Conservation (phyloP, 2,329 filamentous ascomycete species). For the Anisogramma anomala region DNA sequence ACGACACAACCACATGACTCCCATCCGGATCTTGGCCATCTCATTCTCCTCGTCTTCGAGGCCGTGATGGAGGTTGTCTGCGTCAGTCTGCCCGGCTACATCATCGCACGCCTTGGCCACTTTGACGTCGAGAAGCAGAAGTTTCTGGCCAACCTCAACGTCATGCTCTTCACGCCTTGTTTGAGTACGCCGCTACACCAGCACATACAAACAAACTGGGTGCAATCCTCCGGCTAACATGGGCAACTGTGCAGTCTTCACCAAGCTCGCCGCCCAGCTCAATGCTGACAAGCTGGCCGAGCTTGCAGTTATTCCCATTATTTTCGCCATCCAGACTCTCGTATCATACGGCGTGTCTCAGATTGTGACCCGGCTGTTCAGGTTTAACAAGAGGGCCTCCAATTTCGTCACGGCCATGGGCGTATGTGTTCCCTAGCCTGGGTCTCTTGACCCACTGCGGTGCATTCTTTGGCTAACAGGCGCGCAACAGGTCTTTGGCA, state of each 20-base stretch:
- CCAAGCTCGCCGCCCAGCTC: conserved; percentile 88
- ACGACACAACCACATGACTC: conserved; percentile 33
- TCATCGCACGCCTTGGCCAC: conserved; percentile 78
- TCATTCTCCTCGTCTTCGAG: conserved; percentile 80
- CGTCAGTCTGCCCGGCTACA: conserved; percentile 86
- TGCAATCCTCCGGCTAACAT: conserved; percentile 15
- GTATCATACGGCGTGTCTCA: conserved; percentile 74
- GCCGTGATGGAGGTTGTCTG: conserved; percentile 92
- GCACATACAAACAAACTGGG: background rate
- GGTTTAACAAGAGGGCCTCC: conserved; percentile 71
- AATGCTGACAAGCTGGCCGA: conserved; percentile 83
- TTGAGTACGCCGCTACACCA: conserved; percentile 52
- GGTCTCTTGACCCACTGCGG: background rate
- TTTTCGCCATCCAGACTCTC: conserved; percentile 78
- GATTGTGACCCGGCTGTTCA: conserved; percentile 59
- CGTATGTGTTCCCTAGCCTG: conserved; percentile 20
- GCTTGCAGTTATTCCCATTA: conserved; percentile 85
- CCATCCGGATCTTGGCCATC: conserved; percentile 56
- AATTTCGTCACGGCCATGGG: conserved; percentile 98
- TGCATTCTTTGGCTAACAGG: conserved; percentile 8
- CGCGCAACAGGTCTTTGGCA: conserved; percentile 64
- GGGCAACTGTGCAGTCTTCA: conserved; percentile 57
- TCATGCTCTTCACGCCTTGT: conserved; percentile 92
- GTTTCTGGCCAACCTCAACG: conserved; percentile 91
- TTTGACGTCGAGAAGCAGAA: conserved; percentile 96